Evolutionary conservation across 164 flowering plant genomes (phyloP).

Genomic region (Magnolia changhungtana): DNA sequence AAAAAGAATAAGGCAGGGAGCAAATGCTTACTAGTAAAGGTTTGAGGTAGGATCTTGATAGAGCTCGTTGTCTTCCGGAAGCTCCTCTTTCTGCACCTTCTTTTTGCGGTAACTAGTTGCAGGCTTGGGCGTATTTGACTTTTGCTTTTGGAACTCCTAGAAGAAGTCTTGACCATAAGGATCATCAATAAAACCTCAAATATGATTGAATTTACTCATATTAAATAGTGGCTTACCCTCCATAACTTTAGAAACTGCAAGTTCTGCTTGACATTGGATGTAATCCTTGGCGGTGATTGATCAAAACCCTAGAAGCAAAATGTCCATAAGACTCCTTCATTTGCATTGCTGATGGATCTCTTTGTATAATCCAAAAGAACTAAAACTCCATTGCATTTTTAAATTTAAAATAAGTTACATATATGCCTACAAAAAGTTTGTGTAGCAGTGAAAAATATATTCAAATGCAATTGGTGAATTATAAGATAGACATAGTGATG

Average conservation of each 20-base stretch:
- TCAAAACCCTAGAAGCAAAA: constrained; percentile 46
- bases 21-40: constrained; percentile 67
- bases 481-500: no score
- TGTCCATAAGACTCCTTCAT: background rate
- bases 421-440: background rate
- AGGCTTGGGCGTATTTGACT: constrained; percentile 62
- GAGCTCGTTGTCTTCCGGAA: constrained; percentile 57
- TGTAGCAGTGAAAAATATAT: no score
- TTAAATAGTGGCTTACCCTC: constrained; percentile 45
- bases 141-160: constrained; percentile 72
- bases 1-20: background rate
- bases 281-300: constrained; percentile 73
- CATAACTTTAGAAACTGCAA: constrained; percentile 73
- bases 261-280: constrained; percentile 90
- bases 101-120: constrained; percentile 85
- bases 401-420: background rate
- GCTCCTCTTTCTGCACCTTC: constrained; percentile 71
- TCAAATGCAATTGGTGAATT: no score
- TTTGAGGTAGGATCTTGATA: constrained; percentile 69
- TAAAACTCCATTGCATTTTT: background rate
- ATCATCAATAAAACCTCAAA: background rate
- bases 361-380: background rate
- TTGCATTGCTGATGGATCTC: background rate
- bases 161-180: constrained; percentile 6
- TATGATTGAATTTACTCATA: background rate